Evolutionary conservation across 768 basidiomycete species (phyloP).

Genomic region (Imleria badia): DNA sequence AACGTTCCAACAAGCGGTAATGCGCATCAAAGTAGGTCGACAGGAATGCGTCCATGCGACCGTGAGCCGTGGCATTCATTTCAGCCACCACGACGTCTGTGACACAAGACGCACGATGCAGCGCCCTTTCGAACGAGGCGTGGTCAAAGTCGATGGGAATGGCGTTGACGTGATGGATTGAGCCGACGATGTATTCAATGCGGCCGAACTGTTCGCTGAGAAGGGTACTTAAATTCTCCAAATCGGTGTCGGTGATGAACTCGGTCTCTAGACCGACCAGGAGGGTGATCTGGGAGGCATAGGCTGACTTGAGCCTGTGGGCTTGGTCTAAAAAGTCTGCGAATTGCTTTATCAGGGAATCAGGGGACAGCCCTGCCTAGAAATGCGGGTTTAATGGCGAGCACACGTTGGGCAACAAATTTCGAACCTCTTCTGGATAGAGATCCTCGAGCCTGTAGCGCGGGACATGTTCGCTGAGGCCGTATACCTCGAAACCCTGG

Average conservation of each 20-base stretch:
- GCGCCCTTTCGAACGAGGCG: constrained; percentile 60
- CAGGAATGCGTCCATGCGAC: constrained; percentile 48
- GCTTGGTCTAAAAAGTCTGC: constrained; percentile 75
- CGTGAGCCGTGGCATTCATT: constrained; percentile 21
- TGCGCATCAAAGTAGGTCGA: constrained; percentile 86
- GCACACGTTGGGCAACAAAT: constrained; percentile 8
- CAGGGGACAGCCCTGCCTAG: constrained; percentile 56
- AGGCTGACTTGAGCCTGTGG: constrained; percentile 63
- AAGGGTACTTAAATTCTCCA: constrained; percentile 54
- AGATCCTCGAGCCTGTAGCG: constrained; percentile 79
- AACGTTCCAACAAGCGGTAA: constrained; percentile 61
- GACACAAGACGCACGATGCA: constrained; percentile 43
- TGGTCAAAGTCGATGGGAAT: constrained; percentile 93
- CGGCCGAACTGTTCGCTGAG: constrained; percentile 46
- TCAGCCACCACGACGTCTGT: constrained; percentile 25
- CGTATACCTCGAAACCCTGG: constrained; percentile 78
- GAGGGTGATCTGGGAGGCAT: constrained; percentile 67
- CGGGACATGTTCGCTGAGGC: constrained; percentile 91
- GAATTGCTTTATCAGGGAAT: constrained; percentile 63
- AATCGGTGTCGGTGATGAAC: constrained; percentile 69
- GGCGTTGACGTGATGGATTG: constrained; percentile 85
- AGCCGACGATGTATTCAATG: constrained; percentile 90
- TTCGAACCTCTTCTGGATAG: constrained; percentile 95
- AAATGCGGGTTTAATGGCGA: constrained; percentile 9
- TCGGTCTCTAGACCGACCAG: constrained; percentile 94